phyloP scores from a whole-genome alignment of 257 asterid genomes.

The Penstemon davidsonii region DNA sequence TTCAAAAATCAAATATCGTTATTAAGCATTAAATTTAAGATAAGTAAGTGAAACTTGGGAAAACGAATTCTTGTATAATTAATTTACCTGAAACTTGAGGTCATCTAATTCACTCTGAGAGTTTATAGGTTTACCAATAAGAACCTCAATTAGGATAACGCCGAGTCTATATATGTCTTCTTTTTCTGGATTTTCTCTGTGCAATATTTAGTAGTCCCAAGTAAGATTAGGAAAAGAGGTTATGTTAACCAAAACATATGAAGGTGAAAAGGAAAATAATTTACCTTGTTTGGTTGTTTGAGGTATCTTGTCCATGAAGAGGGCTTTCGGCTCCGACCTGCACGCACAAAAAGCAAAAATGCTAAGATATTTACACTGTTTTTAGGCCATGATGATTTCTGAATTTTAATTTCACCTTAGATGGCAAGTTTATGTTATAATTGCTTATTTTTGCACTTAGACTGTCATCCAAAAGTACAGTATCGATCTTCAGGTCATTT shows the following conservation, averaged over 20 bases:
- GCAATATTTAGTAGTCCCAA: constrained; percentile 8
- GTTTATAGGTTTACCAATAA: constrained; percentile 62
- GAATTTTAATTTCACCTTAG: constrained; percentile 48
- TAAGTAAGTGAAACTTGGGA: neutral
- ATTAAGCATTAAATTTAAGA: neutral
- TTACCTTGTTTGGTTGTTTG: constrained; percentile 38
- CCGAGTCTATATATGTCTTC: constrained; percentile 84
- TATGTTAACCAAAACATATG: neutral
- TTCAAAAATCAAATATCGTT: neutral
- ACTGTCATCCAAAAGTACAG: constrained; percentile 69
- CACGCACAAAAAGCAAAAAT: neutral
- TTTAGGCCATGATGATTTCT: neutral
- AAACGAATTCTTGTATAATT: neutral
- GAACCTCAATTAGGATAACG: constrained; percentile 60
- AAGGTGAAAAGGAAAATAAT: neutral
- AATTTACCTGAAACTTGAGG: constrained; percentile 66
- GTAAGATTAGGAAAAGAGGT: neutral
- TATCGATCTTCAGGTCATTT: constrained; percentile 73
- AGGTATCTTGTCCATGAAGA: constrained; percentile 48
- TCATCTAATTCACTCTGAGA: constrained; percentile 65
- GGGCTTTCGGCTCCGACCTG: constrained; percentile 72
- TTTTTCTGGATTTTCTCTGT: constrained; percentile 62
- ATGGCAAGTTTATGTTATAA: constrained; percentile 70
- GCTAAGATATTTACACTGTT: neutral
- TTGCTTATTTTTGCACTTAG: constrained; percentile 76